Evolutionary conservation across 2,329 filamentous ascomycete species (phyloP).

Genomic region (Clonostachys rhizophaga): DNA sequence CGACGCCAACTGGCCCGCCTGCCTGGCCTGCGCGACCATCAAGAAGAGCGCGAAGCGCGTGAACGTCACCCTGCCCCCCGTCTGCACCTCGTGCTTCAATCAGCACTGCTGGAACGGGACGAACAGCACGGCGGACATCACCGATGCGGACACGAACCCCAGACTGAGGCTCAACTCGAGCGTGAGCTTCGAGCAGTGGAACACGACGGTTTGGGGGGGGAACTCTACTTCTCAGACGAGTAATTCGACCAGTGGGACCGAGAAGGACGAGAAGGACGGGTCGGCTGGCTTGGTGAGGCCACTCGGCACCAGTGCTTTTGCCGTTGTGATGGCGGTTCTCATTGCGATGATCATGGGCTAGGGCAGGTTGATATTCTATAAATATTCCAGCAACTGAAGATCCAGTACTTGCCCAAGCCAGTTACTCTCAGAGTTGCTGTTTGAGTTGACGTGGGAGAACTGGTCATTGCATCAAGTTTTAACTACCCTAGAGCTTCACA

Average conservation of each 20-base stretch:
- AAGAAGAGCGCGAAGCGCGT: constrained; percentile 54
- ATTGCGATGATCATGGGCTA: no score
- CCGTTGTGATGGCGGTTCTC: no score
- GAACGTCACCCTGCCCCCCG: constrained; percentile 7
- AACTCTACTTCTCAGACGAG: no score
- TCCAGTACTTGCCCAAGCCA: no score
- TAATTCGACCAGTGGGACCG: not conserved
- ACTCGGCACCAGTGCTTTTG: no score
- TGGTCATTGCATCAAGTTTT: no score
- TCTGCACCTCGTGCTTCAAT: constrained; percentile 15
- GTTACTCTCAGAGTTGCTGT: no score
- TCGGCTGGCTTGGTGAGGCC: not conserved
- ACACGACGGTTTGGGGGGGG: not conserved
- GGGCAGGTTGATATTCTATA: no score
- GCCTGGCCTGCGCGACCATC: constrained; percentile 77
- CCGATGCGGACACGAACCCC: constrained; percentile 8
- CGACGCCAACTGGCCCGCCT: constrained; percentile 67
- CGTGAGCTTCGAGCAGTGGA: constrained; percentile 14
- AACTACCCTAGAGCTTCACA: no score
- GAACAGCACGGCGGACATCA: constrained; percentile 4
- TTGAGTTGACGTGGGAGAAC: no score
- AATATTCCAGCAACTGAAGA: no score
- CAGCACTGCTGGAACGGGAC: constrained; percentile 17
- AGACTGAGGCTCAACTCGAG: constrained; percentile 9
- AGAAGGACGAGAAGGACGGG: not conserved